These are phyloP conservation scores for Bullera alba DNA, from an alignment of 768 basidiomycete genomes.

Conservation along the genomic window DNA sequence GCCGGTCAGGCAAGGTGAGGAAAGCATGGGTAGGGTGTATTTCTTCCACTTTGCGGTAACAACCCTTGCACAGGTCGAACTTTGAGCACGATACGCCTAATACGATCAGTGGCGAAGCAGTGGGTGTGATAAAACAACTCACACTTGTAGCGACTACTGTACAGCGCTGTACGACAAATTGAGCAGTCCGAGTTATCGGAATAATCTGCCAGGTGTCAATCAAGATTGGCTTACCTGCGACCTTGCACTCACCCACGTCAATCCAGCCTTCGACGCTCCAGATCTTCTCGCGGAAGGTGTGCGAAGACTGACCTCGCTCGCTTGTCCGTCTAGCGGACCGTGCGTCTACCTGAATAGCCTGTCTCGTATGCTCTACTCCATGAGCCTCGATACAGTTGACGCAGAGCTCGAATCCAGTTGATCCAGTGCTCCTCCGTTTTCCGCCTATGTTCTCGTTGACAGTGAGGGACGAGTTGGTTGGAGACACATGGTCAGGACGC, in stretches of 20 bases:
- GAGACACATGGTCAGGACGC: too few relatives aligned
- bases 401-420: conserved; percentile 74
- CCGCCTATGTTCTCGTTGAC: too few relatives aligned
- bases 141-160: conserved; percentile 72
- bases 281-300: conserved; percentile 77
- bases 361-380: conserved; percentile 64
- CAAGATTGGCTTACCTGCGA: background rate
- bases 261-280: conserved; percentile 82
- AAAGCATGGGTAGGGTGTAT: conserved; percentile 86
- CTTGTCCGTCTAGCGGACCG: background rate
- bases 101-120: background rate
- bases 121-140: conserved; percentile 2
- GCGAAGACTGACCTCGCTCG: conserved; percentile 64
- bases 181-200: conserved; percentile 71
- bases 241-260: conserved; percentile 64
- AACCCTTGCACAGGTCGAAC: conserved; percentile 72
- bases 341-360: conserved; percentile 10
- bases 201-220: conserved; percentile 54
- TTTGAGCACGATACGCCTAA: conserved; percentile 60
- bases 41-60: conserved; percentile 70
- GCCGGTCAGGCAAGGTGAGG: conserved; percentile 65
- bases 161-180: conserved; percentile 63
- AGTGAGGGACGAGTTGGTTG: too few relatives aligned
- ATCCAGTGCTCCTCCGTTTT: background rate
- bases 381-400: conserved; percentile 66